These are phyloP conservation scores for Pelargonium fulgidum DNA, from an alignment of 441 rosid species.

Conservation along the genomic window DNA sequence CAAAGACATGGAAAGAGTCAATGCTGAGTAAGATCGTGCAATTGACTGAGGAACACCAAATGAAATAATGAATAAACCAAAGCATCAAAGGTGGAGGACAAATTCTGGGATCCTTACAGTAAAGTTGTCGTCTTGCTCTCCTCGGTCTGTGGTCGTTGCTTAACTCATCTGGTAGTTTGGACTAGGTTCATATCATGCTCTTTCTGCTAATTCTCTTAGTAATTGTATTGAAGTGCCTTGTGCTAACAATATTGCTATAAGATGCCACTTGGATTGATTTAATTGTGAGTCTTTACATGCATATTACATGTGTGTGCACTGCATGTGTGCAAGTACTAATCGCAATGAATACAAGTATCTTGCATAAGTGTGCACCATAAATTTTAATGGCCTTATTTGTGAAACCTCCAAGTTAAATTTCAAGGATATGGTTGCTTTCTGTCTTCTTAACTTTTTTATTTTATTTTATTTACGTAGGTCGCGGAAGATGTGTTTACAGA, in stretches of 20 bases:
- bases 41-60: slow-evolving; percentile 86
- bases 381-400: neutral
- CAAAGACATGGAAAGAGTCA: slow-evolving; percentile 83
- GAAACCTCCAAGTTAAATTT: neutral
- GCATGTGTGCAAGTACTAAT: neutral
- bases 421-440: neutral
- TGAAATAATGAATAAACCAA: slow-evolving; percentile 50
- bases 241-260: neutral
- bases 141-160: slow-evolving; percentile 93
- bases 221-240: no score
- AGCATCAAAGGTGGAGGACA: slow-evolving; percentile 91
- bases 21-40: slow-evolving; percentile 82
- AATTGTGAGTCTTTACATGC: neutral
- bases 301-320: neutral
- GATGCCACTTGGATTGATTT: neutral
- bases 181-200: slow-evolving; percentile 5
- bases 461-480: slow-evolving; percentile 45
- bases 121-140: slow-evolving; percentile 70
- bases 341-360: neutral
- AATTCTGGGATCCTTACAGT: slow-evolving; percentile 87
- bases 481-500: slow-evolving; percentile 89
- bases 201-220: neutral
- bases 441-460: neutral
- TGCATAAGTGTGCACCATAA: neutral
- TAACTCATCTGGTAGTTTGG: slow-evolving; percentile 63